A percentile compares a stretch with the other conserved stretches of the same genome.
phyloP scores from a whole-genome alignment of 345 rosid species.

The Brassica rapa region DNA sequence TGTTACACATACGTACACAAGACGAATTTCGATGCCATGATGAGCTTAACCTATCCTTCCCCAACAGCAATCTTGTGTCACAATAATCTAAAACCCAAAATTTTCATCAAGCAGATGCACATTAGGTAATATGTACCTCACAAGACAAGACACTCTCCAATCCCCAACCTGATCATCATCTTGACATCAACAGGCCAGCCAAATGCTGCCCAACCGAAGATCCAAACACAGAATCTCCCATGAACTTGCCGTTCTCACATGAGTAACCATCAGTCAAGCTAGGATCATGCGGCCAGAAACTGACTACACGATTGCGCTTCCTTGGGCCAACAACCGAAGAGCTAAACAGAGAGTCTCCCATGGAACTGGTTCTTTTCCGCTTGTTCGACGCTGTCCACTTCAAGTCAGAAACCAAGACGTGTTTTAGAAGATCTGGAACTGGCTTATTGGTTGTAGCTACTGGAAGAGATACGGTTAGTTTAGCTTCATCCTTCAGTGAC shows the following conservation, averaged over 20 bases:
- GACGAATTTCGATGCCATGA: conserved; percentile 37
- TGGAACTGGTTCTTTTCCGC: conserved; percentile 54
- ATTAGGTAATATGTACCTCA: conserved; percentile 28
- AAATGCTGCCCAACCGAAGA: conserved; percentile 54
- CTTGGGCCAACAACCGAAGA: conserved; percentile 30
- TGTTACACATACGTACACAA: conserved; percentile 41
- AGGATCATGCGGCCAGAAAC: conserved; percentile 39
- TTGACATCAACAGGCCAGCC: conserved; percentile 67
- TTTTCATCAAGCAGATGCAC: conserved; percentile 36
- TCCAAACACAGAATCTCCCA: conserved; percentile 53
- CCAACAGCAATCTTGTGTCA: conserved; percentile 21
- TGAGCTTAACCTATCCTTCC: conserved; percentile 6
- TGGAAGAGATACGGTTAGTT: conserved; percentile 15
- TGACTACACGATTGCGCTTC: conserved; percentile 58
- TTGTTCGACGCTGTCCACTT: conserved; percentile 68
- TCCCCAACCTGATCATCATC: conserved; percentile 44
- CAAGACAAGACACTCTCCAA: conserved; percentile 8
- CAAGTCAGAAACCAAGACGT: conserved; percentile 51
- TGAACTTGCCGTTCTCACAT: conserved; percentile 69
- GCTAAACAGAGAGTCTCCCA: conserved; percentile 51
- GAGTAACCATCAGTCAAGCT: conserved; percentile 21
- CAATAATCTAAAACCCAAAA: conserved; percentile 31
- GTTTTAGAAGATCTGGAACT: conserved; percentile 63
- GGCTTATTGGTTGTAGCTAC: conserved; percentile 31
- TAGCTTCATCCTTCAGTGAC: conserved; percentile 17